Evolutionary conservation across 2,329 filamentous ascomycete species (phyloP).

Genomic region (Penicillium sp.): DNA sequence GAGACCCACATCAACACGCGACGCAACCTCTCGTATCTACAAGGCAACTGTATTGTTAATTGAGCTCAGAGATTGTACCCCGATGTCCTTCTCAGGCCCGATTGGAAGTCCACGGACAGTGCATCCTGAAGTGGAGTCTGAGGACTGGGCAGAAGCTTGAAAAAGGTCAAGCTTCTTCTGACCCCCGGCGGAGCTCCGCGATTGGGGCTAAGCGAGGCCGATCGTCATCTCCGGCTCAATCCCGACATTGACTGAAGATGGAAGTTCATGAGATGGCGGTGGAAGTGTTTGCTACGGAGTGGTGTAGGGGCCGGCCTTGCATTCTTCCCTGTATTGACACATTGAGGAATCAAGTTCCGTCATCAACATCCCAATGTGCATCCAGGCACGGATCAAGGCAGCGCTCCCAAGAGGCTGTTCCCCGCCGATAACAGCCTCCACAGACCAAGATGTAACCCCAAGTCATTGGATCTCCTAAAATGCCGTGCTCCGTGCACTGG

Average conservation of each 20-base stretch:
- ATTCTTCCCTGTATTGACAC: not conserved
- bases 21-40: not conserved
- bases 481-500: slow-evolving; percentile 11
- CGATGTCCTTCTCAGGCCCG: not conserved
- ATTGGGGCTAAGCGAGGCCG: not conserved
- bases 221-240: not conserved
- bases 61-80: not conserved
- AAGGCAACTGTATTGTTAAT: not conserved
- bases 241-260: not conserved
- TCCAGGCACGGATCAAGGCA: not conserved
- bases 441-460: slow-evolving; percentile 8
- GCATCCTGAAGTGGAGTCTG: not conserved
- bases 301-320: not conserved
- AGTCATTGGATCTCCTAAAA: not conserved
- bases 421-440: slow-evolving; percentile 8
- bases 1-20: not conserved
- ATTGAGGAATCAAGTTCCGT: not conserved
- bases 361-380: not conserved
- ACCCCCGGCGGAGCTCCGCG: not conserved
- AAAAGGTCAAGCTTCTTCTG: not conserved
- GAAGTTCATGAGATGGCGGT: too few species aligned
- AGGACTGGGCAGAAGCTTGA: not conserved
- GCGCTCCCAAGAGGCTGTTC: not conserved
- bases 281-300: not conserved
- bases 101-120: not conserved